A percentile compares a stretch with the other conserved stretches of the same genome.
These are phyloP conservation scores for Trichothecium roseum DNA, from an alignment of 2,329 filamentous ascomycete genomes.

Conservation along the genomic window DNA sequence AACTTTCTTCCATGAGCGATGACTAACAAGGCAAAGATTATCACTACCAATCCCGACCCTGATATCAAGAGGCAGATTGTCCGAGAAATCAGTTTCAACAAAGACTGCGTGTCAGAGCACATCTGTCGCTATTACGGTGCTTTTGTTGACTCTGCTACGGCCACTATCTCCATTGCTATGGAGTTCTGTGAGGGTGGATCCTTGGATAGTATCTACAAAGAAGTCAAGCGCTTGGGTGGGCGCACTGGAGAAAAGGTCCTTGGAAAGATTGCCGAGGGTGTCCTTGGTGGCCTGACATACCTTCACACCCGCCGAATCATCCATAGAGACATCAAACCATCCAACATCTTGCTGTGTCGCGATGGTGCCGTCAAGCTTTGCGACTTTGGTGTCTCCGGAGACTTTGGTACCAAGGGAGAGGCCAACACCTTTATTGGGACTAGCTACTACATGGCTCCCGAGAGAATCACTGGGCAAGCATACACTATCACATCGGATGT, in stretches of 20 bases:
- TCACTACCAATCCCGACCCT: constrained; percentile 94
- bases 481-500: constrained; percentile 99
- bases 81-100: constrained; percentile 94
- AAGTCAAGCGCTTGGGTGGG: constrained; percentile 90
- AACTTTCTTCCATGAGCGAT: not conserved
- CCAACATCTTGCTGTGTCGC: constrained; percentile 88
- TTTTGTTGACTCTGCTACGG: constrained; percentile 90
- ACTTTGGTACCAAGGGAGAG: constrained; percentile 97
- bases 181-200: constrained; percentile 97
- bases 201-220: constrained; percentile 91
- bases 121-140: constrained; percentile 97
- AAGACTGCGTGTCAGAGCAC: constrained; percentile 88
- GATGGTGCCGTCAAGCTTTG: constrained; percentile 94
- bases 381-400: constrained; percentile 94
- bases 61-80: constrained; percentile 98
- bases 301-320: constrained; percentile 95
- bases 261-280: constrained; percentile 92
- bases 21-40: constrained; percentile 51
- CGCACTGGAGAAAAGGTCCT: constrained; percentile 95
- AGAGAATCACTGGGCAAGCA: constrained; percentile 92
- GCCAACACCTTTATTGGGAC: constrained; percentile 99
- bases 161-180: constrained; percentile 97
- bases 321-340: constrained; percentile 97
- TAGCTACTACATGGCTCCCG: constrained; percentile 98
- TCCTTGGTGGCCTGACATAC: constrained; percentile 88